Evolutionary conservation across 2,329 filamentous ascomycete genomes (phyloP).

Genomic region (Aspergillus alliaceus): DNA sequence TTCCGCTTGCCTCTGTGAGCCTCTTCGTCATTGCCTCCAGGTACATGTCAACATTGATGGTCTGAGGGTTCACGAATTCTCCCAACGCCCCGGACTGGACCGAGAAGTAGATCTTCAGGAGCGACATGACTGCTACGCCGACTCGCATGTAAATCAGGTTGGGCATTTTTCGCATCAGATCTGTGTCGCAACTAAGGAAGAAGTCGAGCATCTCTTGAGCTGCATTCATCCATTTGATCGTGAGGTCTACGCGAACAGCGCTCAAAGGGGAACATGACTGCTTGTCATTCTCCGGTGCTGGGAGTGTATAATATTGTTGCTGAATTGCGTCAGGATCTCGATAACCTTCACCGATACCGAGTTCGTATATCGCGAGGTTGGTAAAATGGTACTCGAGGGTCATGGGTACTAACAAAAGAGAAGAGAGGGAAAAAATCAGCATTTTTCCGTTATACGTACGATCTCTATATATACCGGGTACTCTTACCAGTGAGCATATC

Average conservation of each 20-base stretch:
- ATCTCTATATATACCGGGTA: neutral
- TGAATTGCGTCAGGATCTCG: constrained; percentile 37
- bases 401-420: constrained; percentile 12
- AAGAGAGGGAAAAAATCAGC: neutral
- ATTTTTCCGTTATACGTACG: neutral
- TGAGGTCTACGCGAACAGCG: constrained; percentile 36
- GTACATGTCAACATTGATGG: constrained; percentile 33
- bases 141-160: constrained; percentile 36
- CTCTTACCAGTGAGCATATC: constrained; percentile 31
- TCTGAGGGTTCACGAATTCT: constrained; percentile 29
- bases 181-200: constrained; percentile 30
- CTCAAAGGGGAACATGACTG: constrained; percentile 23
- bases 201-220: constrained; percentile 35
- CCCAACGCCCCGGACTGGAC: constrained; percentile 31
- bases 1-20: constrained; percentile 34
- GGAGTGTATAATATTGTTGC: constrained; percentile 33
- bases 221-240: constrained; percentile 39
- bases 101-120: constrained; percentile 37
- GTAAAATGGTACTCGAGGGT: constrained; percentile 27
- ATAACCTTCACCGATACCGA: constrained; percentile 36
- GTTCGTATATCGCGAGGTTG: constrained; percentile 34
- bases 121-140: constrained; percentile 31
- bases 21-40: constrained; percentile 30
- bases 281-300: constrained; percentile 20
- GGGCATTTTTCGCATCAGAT: constrained; percentile 34